Conservation (phyloP, 106 monocot genomes). For the Triglochin maritima region DNA sequence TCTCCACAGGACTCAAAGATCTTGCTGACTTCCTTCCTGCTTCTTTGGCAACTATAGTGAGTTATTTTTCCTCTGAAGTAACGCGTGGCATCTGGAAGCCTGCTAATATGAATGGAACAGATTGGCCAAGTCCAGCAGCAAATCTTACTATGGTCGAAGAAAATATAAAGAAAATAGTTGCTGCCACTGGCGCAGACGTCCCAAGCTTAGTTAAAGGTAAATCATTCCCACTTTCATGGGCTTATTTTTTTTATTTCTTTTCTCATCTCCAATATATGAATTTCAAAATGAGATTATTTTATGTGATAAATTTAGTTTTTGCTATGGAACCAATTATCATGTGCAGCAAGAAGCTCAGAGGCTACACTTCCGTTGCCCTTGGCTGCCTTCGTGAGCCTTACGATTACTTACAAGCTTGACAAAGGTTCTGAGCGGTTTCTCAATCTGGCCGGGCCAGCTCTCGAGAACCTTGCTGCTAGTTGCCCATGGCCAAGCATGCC, state of each 20-base stretch:
- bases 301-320: background rate
- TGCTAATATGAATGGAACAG: slow-evolving; percentile 94
- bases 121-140: slow-evolving; percentile 98
- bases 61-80: slow-evolving; percentile 96
- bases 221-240: background rate
- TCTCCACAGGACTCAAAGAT: slow-evolving; percentile 73
- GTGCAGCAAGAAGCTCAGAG: slow-evolving; percentile 45
- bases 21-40: slow-evolving; percentile 89
- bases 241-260: background rate
- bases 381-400: slow-evolving; percentile 94
- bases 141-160: slow-evolving; percentile 82
- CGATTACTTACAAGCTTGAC: slow-evolving; percentile 96
- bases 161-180: slow-evolving; percentile 86
- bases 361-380: slow-evolving; percentile 79
- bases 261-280: background rate
- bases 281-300: background rate
- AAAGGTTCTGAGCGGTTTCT: slow-evolving; percentile 79
- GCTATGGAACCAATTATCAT: background rate
- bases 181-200: slow-evolving; percentile 82
- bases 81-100: slow-evolving; percentile 96
- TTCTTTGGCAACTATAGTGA: slow-evolving; percentile 82
- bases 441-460: slow-evolving; percentile 81
- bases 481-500: slow-evolving; percentile 99
- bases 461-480: slow-evolving; percentile 83
- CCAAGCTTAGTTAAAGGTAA: slow-evolving; percentile 80